phyloP scores from a whole-genome alignment of 345 rosid genomes.

The Citrus cavaleriei region DNA sequence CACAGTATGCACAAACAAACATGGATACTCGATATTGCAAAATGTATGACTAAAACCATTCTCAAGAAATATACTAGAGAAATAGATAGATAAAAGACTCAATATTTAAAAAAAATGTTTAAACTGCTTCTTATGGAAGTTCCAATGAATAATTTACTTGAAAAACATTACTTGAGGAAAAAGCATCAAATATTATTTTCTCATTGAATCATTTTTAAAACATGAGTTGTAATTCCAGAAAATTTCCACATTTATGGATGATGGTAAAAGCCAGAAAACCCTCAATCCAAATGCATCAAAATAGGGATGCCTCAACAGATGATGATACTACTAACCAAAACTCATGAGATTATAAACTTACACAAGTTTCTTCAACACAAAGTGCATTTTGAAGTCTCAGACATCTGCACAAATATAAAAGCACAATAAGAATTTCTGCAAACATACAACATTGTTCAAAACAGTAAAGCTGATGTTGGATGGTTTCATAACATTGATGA shows the following conservation, averaged over 20 bases:
- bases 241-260: background rate
- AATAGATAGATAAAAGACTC: background rate
- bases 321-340: background rate
- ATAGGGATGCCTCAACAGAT: background rate
- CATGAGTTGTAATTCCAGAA: background rate
- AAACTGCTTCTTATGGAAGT: background rate
- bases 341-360: slow-evolving; percentile 34
- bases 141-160: background rate
- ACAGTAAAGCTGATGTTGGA: background rate
- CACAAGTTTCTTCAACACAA: slow-evolving; percentile 68
- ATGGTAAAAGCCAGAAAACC: background rate
- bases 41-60: background rate
- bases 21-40: background rate
- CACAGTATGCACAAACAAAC: background rate
- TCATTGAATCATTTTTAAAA: background rate
- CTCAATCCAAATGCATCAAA: slow-evolving; percentile 1
- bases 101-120: background rate
- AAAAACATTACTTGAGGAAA: background rate
- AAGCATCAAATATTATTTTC: background rate
- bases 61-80: background rate
- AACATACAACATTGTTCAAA: background rate
- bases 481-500: background rate
- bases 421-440: background rate
- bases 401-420: slow-evolving; percentile 47
- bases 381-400: slow-evolving; percentile 80